phyloP scores from a whole-genome alignment of 1,284 basidiomycete species.

The Gomphus bonarii region DNA sequence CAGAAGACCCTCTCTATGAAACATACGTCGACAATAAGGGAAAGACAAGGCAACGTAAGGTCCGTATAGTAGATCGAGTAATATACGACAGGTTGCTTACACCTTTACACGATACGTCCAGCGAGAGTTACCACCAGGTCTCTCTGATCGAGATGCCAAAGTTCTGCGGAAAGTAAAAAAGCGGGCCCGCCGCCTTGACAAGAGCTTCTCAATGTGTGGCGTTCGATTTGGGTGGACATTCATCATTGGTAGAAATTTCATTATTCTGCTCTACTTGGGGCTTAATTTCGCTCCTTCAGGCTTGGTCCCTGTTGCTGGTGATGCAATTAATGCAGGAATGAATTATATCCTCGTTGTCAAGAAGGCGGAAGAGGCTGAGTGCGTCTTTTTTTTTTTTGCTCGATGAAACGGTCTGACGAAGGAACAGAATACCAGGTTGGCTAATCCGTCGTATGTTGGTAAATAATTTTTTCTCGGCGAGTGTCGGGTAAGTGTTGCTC shows the following conservation, averaged over 20 bases:
- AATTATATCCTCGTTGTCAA: slow-evolving; percentile 75
- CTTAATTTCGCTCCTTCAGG: slow-evolving; percentile 26
- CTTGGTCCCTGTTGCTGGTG: slow-evolving; percentile 66
- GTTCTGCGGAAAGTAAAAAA: slow-evolving; percentile 67
- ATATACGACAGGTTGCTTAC: neutral
- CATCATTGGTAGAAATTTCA: slow-evolving; percentile 41
- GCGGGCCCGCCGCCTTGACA: slow-evolving; percentile 87
- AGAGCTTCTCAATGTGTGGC: slow-evolving; percentile 77
- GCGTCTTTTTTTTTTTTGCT: slow-evolving; percentile 11
- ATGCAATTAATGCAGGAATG: slow-evolving; percentile 50
- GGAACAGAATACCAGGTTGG: slow-evolving; percentile 49
- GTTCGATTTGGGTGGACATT: slow-evolving; percentile 85
- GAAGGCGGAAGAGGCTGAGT: slow-evolving; percentile 65
- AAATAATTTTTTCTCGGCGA: slow-evolving; percentile 69
- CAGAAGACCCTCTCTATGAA: slow-evolving; percentile 76
- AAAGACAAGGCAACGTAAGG: slow-evolving; percentile 59
- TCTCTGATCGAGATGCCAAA: slow-evolving; percentile 69
- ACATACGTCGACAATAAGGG: slow-evolving; percentile 57
- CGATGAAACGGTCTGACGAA: neutral
- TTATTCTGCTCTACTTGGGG: neutral
- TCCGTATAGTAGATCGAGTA: slow-evolving; percentile 24
- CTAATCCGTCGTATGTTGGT: slow-evolving; percentile 65
- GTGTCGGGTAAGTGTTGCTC: slow-evolving; percentile 36
- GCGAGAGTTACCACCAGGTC: slow-evolving; percentile 68
- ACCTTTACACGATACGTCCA: slow-evolving; percentile 20